phyloP scores from a whole-genome alignment of 805 yeast species.

The Ogataea degrootiae region DNA sequence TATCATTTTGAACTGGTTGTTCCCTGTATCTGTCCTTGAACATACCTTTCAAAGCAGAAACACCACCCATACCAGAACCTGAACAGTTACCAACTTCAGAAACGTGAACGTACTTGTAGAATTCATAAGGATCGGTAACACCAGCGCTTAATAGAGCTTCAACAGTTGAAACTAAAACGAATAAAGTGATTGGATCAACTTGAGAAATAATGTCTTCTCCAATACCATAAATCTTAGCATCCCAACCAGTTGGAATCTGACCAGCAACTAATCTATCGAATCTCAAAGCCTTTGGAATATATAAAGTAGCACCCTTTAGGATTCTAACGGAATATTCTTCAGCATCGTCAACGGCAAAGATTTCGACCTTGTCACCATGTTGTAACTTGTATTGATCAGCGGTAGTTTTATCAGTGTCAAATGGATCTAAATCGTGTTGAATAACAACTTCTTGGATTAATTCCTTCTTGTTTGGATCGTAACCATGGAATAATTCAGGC shows the following conservation, averaged over 20 bases:
- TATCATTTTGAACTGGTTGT: constrained; percentile 93
- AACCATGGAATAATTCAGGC: constrained; percentile 90
- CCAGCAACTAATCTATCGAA: constrained; percentile 78
- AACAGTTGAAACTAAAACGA: constrained; percentile 86
- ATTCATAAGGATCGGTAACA: constrained; percentile 97
- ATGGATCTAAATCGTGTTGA: constrained; percentile 94
- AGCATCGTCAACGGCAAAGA: constrained; percentile 79
- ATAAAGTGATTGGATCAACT: constrained; percentile 95
- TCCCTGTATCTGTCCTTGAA: constrained; percentile 92
- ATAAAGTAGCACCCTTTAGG: constrained; percentile 88
- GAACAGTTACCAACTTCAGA: constrained; percentile 99
- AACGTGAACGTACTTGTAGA: constrained; percentile 96
- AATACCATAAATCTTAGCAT: constrained; percentile 91
- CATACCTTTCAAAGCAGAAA: constrained; percentile 94
- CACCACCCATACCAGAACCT: constrained; percentile 99
- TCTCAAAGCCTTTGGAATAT: constrained; percentile 80
- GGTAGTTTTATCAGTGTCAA: constrained; percentile 90
- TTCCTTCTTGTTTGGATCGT: constrained; percentile 91
- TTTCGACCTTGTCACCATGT: constrained; percentile 92
- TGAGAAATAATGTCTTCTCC: constrained; percentile 88
- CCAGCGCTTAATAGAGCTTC: constrained; percentile 94
- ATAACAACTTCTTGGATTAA: constrained; percentile 93
- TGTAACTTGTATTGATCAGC: constrained; percentile 91
- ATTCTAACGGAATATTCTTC: constrained; percentile 91
- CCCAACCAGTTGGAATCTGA: constrained; percentile 99